Evolutionary conservation across 179 eudicot genomes (phyloP), one percentile per base, ranked within the genome.

Genomic region (Patellifolia procumbens): DNA sequence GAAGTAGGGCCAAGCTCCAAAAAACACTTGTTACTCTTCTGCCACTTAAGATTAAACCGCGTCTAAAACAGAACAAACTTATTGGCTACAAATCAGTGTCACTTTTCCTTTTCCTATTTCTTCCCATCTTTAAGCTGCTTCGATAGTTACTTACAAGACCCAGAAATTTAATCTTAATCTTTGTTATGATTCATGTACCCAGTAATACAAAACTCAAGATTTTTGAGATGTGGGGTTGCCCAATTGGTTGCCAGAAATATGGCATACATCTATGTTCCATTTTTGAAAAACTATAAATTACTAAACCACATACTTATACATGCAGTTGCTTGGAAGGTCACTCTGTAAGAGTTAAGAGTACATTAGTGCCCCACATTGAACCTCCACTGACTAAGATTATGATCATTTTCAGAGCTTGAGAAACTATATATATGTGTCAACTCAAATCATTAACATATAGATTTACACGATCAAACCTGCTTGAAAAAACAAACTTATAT

Each of bases 241-340:
- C 67, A 52, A 73, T 77, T 78, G 72, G 75, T 29, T 39, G n/a
- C 68, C 78, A 73, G 19, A 13, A 62, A 11, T 73, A 73, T 73
- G 78, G 75, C 29, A 59, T 32, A 78, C 80, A 66, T 74, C 68
- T 39, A 61, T 77, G 19, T 59, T 67, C 68, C 79, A 79, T 35
- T 2, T n/a, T 70, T 53, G 22, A 43, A 34, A 29, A 11, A 3
- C 29, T n/a, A 37, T 43, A 15, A 28, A 19, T 20, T 31, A 28
- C 73, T 60, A 16, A 51, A 28, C 32, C 51, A 26, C 28, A 71
- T 11, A 75, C 63, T 59, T 20, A 48, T 67, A 43, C 43, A 22
- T 78, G 75, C 42, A 81, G 55, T 24, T 77, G 34, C 84, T 48
- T 61, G 78, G 84, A 81, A 74, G 53, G 42, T 68, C 75, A 48